These are phyloP conservation scores for Scheffersomyces cryptocercus DNA, from an alignment of 1,139 yeast genomes.

Conservation along the genomic window DNA sequence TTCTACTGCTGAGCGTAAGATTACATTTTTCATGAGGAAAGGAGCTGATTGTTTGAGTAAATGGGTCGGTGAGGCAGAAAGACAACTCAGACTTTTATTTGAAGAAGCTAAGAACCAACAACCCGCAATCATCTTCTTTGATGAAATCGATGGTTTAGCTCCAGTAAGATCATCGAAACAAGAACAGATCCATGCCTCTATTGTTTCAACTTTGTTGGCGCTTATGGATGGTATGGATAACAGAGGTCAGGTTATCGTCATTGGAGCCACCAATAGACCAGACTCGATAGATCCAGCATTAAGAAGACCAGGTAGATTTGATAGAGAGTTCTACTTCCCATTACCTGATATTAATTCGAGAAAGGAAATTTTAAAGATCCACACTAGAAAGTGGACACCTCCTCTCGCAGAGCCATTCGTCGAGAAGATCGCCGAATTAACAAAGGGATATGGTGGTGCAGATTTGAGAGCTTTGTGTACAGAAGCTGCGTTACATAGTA, in stretches of 20 bases:
- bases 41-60: slow-evolving; percentile 97
- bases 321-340: slow-evolving; percentile 94
- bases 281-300: slow-evolving; percentile 97
- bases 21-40: slow-evolving; percentile 96
- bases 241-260: slow-evolving; percentile 92
- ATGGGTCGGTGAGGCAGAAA: slow-evolving; percentile 99
- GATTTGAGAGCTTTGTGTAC: slow-evolving; percentile 93
- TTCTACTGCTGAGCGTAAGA: slow-evolving; percentile 76
- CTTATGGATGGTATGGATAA: slow-evolving; percentile 99
- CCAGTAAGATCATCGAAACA: slow-evolving; percentile 97
- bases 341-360: slow-evolving; percentile 84
- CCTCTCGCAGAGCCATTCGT: slow-evolving; percentile 60
- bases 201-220: slow-evolving; percentile 90
- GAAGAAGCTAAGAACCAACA: slow-evolving; percentile 97
- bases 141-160: slow-evolving; percentile 97
- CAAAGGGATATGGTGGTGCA: slow-evolving; percentile 99
- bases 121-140: slow-evolving; percentile 93
- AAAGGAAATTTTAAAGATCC: slow-evolving; percentile 74
- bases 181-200: slow-evolving; percentile 97
- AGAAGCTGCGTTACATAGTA: slow-evolving; percentile 90
- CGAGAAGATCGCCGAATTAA: slow-evolving; percentile 68
- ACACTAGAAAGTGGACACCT: slow-evolving; percentile 88
- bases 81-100: slow-evolving; percentile 84
- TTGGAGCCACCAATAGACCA: slow-evolving; percentile 98
- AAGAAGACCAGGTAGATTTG: slow-evolving; percentile 96